phyloP scores from a whole-genome alignment of 495 filamentous ascomycete genomes.

The Friedmanniomyces simplex region DNA sequence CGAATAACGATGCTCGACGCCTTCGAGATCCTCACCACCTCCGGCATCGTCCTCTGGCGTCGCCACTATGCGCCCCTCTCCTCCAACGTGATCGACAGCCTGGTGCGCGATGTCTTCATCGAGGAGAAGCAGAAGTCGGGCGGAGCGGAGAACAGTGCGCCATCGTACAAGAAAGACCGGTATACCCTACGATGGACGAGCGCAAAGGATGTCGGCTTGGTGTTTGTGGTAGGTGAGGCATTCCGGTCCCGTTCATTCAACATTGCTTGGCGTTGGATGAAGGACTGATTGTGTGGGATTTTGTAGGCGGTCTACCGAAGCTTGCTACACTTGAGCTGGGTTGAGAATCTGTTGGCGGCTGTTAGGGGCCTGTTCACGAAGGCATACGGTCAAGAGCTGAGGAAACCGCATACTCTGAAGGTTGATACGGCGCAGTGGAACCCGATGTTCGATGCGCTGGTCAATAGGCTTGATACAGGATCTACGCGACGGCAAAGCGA shows the following conservation, averaged over 20 bases:
- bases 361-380: constrained; percentile 81
- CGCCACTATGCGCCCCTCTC: constrained; percentile 70
- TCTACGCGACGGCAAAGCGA: constrained; percentile 12
- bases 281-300: not conserved
- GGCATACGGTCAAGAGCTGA: constrained; percentile 78
- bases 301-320: constrained; percentile 90
- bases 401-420: constrained; percentile 63
- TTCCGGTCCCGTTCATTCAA: not conserved
- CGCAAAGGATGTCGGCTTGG: constrained; percentile 81
- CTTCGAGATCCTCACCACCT: constrained; percentile 92
- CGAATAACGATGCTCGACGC: constrained; percentile 77
- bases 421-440: constrained; percentile 71
- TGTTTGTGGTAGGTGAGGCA: constrained; percentile 69
- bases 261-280: not conserved
- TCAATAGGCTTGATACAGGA: constrained; percentile 64
- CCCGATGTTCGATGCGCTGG: constrained; percentile 86
- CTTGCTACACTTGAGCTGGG: constrained; percentile 87
- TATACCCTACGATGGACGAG: constrained; percentile 93
- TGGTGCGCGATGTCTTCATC: constrained; percentile 94
- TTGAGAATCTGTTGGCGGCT: constrained; percentile 92
- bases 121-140: constrained; percentile 67
- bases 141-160: constrained; percentile 45
- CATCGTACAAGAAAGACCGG: constrained; percentile 78
- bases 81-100: constrained; percentile 76
- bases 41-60: constrained; percentile 95